These are phyloP conservation scores for Hypoxylon fuscum DNA, from an alignment of 495 filamentous ascomycete genomes.

Conservation along the genomic window DNA sequence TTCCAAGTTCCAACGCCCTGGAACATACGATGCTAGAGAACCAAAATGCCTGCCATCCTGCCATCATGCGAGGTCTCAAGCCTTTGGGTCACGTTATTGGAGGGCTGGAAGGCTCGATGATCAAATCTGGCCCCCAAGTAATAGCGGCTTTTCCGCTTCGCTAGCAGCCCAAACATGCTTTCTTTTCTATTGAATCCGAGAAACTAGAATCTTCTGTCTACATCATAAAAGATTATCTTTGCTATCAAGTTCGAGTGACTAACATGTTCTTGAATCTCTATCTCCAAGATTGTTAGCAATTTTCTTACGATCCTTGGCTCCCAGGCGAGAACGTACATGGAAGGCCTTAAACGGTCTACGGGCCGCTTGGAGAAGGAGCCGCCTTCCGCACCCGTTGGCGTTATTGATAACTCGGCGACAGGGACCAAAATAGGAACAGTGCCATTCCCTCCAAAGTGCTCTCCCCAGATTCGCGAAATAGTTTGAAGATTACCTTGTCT, in stretches of 20 bases:
- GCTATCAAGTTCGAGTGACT: background rate
- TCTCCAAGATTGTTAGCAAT: constrained; percentile 3
- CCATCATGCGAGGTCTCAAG: constrained; percentile 32
- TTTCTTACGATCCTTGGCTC: constrained; percentile 9
- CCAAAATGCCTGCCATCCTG: constrained; percentile 19
- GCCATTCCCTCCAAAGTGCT: constrained; percentile 18
- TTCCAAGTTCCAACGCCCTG: no score
- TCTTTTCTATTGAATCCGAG: constrained; percentile 8
- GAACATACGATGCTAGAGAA: constrained; percentile 33
- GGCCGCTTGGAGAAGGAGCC: constrained; percentile 37
- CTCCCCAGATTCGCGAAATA: constrained; percentile 40
- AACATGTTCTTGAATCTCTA: constrained; percentile 1
- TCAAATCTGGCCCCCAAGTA: constrained; percentile 7
- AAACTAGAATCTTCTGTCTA: background rate
- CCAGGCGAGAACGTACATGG: constrained; percentile 24
- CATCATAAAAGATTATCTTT: background rate
- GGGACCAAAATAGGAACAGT: constrained; percentile 35
- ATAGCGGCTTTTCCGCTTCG: constrained; percentile 6
- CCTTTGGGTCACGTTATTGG: constrained; percentile 6
- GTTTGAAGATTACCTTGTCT: constrained; percentile 11
- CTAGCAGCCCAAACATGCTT: background rate
- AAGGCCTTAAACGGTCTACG: constrained; percentile 18
- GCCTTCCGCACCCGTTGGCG: constrained; percentile 34
- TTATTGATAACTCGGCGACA: constrained; percentile 36
- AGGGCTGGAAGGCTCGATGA: constrained; percentile 11